A percentile compares a stretch with the other conserved stretches of the same genome.
Evolutionary conservation across 768 basidiomycete genomes (phyloP).

Genomic region (Dentipellis fragilis): DNA sequence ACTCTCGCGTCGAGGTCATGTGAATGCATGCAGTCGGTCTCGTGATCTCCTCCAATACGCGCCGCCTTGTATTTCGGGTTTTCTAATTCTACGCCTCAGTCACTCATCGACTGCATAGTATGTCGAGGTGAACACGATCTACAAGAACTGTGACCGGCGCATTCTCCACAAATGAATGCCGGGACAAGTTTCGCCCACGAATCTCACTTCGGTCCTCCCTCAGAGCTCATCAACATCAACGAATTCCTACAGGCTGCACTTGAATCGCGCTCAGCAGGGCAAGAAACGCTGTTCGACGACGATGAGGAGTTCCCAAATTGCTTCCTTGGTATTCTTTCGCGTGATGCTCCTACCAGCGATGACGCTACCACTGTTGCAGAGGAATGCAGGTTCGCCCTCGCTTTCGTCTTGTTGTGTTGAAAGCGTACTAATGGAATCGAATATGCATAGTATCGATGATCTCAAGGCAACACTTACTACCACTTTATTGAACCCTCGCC

Average conservation of each 20-base stretch:
- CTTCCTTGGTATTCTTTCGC: no score
- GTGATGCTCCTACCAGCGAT: not conserved
- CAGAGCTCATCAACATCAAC: conserved; percentile 21
- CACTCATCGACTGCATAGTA: no score
- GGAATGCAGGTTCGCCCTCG: conserved; percentile 26
- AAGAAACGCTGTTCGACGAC: no score
- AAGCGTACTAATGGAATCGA: conserved; percentile 3
- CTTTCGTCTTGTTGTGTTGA: no score
- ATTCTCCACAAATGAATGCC: not conserved
- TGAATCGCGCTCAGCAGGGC: conserved; percentile 2
- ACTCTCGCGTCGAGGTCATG: conserved; percentile 10
- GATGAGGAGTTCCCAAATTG: no score
- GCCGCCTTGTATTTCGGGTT: not conserved
- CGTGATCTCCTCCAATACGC: not conserved
- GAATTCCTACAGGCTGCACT: conserved; percentile 17
- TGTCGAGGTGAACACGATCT: no score
- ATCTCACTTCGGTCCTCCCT: conserved; percentile 16
- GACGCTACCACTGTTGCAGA: conserved; percentile 13
- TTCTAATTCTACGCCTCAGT: no score
- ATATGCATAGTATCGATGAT: conserved; percentile 37
- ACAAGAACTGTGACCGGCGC: no score
- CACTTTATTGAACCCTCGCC: conserved; percentile 42
- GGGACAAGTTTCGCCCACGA: conserved; percentile 8
- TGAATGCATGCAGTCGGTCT: not conserved
- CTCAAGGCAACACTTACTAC: conserved; percentile 33